Conservation (phyloP, 2,329 filamentous ascomycete species). For the Stagonosporopsis chrysanthemi region DNA sequence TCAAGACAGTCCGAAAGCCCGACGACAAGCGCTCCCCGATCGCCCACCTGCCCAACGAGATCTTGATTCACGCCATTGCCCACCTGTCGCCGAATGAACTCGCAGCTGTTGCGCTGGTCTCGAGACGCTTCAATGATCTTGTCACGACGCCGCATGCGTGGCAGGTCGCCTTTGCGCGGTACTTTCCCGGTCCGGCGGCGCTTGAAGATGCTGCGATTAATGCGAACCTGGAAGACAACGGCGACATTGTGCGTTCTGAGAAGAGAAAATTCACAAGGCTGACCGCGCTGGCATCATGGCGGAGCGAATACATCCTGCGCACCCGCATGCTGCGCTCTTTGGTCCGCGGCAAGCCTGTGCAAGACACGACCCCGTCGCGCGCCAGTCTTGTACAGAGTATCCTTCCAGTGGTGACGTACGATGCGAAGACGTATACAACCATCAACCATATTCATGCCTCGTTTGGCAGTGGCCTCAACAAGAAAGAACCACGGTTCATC, state of each 20-base stretch:
- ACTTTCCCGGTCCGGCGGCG: constrained; percentile 79
- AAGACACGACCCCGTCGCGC: constrained; percentile 62
- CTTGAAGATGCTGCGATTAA: constrained; percentile 52
- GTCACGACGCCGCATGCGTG: constrained; percentile 93
- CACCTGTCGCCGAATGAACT: constrained; percentile 88
- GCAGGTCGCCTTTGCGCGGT: constrained; percentile 90
- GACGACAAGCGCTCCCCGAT: constrained; percentile 59
- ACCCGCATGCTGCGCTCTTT: constrained; percentile 85
- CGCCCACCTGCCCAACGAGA: constrained; percentile 81
- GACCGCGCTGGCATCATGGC: constrained; percentile 86
- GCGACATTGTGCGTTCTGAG: constrained; percentile 68
- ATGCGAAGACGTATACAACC: constrained; percentile 79
- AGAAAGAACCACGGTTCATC: constrained; percentile 78
- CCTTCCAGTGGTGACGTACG: constrained; percentile 82
- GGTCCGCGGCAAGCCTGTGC: constrained; percentile 77
- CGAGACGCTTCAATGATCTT: constrained; percentile 82
- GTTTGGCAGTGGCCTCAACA: constrained; percentile 71
- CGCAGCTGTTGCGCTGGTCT: constrained; percentile 82
- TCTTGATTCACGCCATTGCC: constrained; percentile 88
- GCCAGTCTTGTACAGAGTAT: constrained; percentile 68
- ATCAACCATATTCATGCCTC: constrained; percentile 81
- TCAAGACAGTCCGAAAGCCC: constrained; percentile 56
- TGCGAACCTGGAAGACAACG: constrained; percentile 53
- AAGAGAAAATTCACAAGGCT: constrained; percentile 82
- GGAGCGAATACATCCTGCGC: constrained; percentile 91